phyloP scores from a whole-genome alignment of 2,329 filamentous ascomycete genomes.

The Graphiopsis chlorocephala region DNA sequence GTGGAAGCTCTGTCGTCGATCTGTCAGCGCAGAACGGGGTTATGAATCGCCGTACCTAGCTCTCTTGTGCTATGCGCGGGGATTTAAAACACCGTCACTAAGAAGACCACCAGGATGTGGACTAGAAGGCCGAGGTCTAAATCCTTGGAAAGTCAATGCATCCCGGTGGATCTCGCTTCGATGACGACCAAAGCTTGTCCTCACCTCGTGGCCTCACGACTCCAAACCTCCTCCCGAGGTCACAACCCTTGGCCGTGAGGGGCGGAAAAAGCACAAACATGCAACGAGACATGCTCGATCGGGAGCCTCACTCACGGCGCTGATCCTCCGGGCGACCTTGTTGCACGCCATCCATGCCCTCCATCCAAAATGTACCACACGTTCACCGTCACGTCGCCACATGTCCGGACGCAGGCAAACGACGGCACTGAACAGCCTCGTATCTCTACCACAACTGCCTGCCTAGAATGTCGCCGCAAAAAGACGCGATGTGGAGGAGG shows the following conservation, averaged over 20 bases:
- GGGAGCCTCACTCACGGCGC: neutral
- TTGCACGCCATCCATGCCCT: neutral
- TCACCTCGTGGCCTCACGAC: neutral
- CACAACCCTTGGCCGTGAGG: neutral
- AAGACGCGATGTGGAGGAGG: slow-evolving; percentile 68
- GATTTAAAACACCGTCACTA: neutral
- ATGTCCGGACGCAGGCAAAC: neutral
- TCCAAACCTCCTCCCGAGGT: neutral
- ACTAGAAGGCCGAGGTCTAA: neutral
- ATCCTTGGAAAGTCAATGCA: neutral
- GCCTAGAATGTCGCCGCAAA: slow-evolving; percentile 9
- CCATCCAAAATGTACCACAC: neutral
- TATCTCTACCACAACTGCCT: slow-evolving; percentile 8
- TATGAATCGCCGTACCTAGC: neutral
- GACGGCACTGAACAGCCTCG: neutral
- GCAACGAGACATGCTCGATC: neutral
- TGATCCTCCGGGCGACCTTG: neutral
- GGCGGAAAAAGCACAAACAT: neutral
- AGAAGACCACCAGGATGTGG: neutral
- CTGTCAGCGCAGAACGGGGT: neutral
- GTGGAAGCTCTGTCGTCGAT: neutral
- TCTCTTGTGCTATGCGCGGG: neutral
- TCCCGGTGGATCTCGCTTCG: neutral
- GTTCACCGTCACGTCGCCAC: neutral
- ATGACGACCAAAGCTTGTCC: neutral